Conservation (phyloP, 2,329 filamentous ascomycete species). For the Diaporthe citri region DNA sequence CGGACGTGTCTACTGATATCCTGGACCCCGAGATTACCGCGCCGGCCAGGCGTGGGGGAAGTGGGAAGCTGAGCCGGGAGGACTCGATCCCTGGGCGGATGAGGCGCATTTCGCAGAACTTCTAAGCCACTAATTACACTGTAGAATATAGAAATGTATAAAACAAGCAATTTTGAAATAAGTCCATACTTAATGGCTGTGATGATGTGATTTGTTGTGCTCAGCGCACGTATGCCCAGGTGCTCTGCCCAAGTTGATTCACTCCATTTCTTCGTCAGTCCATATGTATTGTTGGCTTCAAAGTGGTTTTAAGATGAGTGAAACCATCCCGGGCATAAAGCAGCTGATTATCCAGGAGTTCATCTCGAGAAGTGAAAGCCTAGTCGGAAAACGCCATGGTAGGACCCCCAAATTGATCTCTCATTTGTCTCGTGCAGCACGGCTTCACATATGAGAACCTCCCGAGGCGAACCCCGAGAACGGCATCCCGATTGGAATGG, state of each 20-base stretch:
- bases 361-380: neutral
- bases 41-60: neutral
- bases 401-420: neutral
- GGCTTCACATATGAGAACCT: neutral
- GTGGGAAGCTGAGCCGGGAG: neutral
- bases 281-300: too few species aligned
- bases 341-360: neutral
- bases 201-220: neutral
- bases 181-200: neutral
- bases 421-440: too few species aligned
- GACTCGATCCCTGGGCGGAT: neutral
- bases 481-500: neutral
- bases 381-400: neutral
- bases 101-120: conserved; percentile 26
- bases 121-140: neutral
- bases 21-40: neutral
- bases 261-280: neutral
- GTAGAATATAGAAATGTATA: conserved; percentile 18
- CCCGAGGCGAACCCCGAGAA: too few species aligned
- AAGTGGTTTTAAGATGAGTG: neutral
- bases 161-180: neutral
- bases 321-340: neutral
- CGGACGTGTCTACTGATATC: neutral
- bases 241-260: too few species aligned
- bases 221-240: too few species aligned